Evolutionary conservation across 768 basidiomycete species (phyloP), one percentile per base, ranked within the genome.

Genomic region (Coprinellus aureogranulatus): DNA sequence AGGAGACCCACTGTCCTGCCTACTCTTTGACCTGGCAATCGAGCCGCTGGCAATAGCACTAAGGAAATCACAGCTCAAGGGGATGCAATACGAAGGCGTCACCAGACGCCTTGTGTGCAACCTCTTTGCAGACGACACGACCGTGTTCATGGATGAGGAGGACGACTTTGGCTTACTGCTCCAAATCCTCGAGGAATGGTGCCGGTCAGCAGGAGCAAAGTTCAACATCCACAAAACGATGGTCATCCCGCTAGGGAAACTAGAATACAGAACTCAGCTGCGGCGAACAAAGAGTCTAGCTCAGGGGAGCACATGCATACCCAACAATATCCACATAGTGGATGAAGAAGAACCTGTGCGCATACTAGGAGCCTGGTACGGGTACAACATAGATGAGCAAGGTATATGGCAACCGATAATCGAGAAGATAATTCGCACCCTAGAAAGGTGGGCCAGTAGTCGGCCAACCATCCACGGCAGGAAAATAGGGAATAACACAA

Each of bases 51-150:
- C 73, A 0, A 39, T 57, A 8, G 61, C 59, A 31, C 59, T 79
- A 0, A 23, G 75, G 18, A 58, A 64, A 3, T 74, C 74, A 1
- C 25, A 53, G 0, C 53, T 76, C 22, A 40, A 64, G 41, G 73
- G 76, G 1, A 63, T 72, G 2, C 8, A 61, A 48, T 64, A 68
- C 10, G 53, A 54, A 2, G 67, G 60, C 1, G 16, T 31, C 0
- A 20, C 3, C 0, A 64, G 72, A 25, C 30, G 60, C n/a, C 47
- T 77, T 0, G 68, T 75, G 0, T 62, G 64, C 2, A 68, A 63
- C 0, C 70, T 80, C 0, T 81, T 77, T 57, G 75, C 77, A 0
- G 74, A 79, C 58, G 76, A 79, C 57, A 78, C 76, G 5, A 71
- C 70, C 0, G 67, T 69, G 0, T 76, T 65, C 59, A 68, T 80